phyloP scores from a whole-genome alignment of 805 yeast genomes.

The Yarrowia yakushimensis region DNA sequence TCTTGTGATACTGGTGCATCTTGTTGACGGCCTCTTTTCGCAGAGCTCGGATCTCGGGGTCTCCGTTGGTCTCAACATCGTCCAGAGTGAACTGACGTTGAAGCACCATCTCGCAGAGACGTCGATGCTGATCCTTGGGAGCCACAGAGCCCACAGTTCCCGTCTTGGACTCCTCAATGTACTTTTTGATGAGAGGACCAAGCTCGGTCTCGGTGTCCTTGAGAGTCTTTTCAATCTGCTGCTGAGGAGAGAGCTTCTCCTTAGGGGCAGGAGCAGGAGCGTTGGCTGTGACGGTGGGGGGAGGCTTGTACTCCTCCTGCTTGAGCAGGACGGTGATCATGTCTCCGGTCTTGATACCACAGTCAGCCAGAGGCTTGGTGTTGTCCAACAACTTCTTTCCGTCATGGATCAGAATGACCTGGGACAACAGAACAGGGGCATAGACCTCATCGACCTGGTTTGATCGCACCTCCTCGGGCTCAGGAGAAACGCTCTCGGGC shows the following conservation, averaged over 20 bases:
- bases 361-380: slow-evolving; percentile 47
- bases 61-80: slow-evolving; percentile 37
- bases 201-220: slow-evolving; percentile 33
- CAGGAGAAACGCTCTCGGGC: background rate
- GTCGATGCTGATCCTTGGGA: slow-evolving; percentile 36
- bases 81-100: slow-evolving; percentile 39
- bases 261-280: slow-evolving; percentile 16
- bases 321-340: slow-evolving; percentile 34
- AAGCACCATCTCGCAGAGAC: slow-evolving; percentile 37
- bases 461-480: background rate
- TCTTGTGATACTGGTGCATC: slow-evolving; percentile 36
- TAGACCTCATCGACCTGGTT: slow-evolving; percentile 15
- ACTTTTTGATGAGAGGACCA: slow-evolving; percentile 29
- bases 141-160: slow-evolving; percentile 30
- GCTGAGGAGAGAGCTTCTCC: slow-evolving; percentile 29
- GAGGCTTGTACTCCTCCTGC: slow-evolving; percentile 2
- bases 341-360: slow-evolving; percentile 54
- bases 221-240: slow-evolving; percentile 34
- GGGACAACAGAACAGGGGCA: background rate
- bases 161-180: slow-evolving; percentile 28
- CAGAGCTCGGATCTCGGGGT: slow-evolving; percentile 35
- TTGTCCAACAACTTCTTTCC: slow-evolving; percentile 41
- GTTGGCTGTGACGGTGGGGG: slow-evolving; percentile 22
- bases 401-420: slow-evolving; percentile 28
- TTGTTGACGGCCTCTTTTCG: slow-evolving; percentile 38